A percentile compares a stretch with the other conserved stretches of the same genome.
phyloP scores from a whole-genome alignment of 805 yeast species.

The Metschnikowia continentalis region DNA sequence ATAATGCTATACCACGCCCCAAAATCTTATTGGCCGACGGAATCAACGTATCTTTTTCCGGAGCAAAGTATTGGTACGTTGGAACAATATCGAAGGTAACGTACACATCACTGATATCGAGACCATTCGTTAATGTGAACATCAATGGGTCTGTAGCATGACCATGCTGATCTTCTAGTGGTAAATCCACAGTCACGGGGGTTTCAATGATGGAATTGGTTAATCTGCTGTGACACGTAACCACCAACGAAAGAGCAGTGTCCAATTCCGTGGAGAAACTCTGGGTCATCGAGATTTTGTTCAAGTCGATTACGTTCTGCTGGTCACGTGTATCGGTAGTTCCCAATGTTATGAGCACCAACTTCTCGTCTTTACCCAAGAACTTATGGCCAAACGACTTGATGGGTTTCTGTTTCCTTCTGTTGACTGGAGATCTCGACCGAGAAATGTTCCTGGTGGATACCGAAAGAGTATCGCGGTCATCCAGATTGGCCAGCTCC shows the following conservation, averaged over 20 bases:
- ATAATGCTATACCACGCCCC: constrained; percentile 80
- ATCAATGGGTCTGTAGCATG: constrained; percentile 69
- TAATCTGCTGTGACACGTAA: constrained; percentile 38
- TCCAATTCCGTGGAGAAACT: constrained; percentile 81
- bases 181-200: constrained; percentile 68
- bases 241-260: constrained; percentile 75
- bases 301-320: constrained; percentile 59
- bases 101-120: constrained; percentile 48
- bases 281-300: constrained; percentile 69
- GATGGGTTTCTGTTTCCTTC: constrained; percentile 45
- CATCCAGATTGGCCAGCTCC: neutral
- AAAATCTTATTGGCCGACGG: constrained; percentile 31
- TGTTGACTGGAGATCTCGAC: constrained; percentile 17
- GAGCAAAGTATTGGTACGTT: constrained; percentile 55
- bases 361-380: constrained; percentile 57
- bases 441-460: constrained; percentile 8
- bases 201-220: constrained; percentile 41
- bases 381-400: constrained; percentile 85
- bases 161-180: constrained; percentile 73
- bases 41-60: neutral
- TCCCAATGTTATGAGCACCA: constrained; percentile 81
- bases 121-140: constrained; percentile 52
- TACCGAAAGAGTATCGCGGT: constrained; percentile 22
- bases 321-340: constrained; percentile 70
- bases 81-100: constrained; percentile 86